These are phyloP conservation scores for Trichoderma sp. DNA, from an alignment of 2,329 filamentous ascomycete species.

Conservation along the genomic window DNA sequence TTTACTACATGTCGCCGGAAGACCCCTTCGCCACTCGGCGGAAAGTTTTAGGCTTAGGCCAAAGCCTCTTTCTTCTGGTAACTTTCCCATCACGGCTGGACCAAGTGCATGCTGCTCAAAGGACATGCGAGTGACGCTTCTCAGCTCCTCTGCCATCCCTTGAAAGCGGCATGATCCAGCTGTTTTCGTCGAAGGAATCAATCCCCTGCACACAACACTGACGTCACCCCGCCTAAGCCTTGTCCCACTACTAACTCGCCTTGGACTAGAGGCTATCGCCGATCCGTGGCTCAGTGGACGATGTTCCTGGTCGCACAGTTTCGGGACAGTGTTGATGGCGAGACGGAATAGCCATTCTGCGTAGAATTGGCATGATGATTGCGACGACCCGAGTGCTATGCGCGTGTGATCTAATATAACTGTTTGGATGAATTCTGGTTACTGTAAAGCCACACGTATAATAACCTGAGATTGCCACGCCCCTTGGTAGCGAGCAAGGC, in stretches of 20 bases:
- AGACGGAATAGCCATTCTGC: neutral
- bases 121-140: neutral
- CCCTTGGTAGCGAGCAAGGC: neutral
- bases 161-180: constrained; percentile 1
- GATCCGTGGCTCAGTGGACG: neutral
- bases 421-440: neutral
- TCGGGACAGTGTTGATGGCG: neutral
- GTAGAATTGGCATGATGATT: neutral
- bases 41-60: neutral
- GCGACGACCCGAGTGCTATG: neutral
- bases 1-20: neutral
- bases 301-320: constrained; percentile 12
- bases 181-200: constrained; percentile 8
- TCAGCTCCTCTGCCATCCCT: neutral
- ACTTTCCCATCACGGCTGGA: neutral
- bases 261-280: constrained; percentile 2
- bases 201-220: neutral
- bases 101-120: neutral
- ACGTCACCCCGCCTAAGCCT: constrained; percentile 11
- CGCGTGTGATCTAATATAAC: neutral
- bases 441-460: neutral
- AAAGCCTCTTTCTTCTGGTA: neutral
- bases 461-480: neutral
- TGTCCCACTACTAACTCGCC: neutral
- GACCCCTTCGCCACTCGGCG: neutral